Base-by-base conservation (phyloP, 2,329 filamentous ascomycete species). In the Phaeosphaeria sp. region DNA sequence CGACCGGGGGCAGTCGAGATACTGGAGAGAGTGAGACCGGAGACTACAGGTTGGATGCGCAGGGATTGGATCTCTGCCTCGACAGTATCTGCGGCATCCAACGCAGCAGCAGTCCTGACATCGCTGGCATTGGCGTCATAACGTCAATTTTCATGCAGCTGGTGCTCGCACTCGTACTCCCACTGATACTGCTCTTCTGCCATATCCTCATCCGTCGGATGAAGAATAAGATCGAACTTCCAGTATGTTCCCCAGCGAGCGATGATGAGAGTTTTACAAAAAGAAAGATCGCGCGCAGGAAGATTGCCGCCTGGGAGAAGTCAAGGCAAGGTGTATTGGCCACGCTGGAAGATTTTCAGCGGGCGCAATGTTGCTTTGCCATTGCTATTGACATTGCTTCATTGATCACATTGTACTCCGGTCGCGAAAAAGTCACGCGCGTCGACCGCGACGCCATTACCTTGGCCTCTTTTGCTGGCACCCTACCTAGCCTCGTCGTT, bases 291-390 rank as follows among this genome's bases (percentile, higher is more conserved):
- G 30, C 13, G 30, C 30, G 30, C 13, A 36, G 11, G 33, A 51
- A 42, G 21, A 11, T 39, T 21, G 21, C 15, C 10, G 9, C 5
- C 10, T 23, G 23, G 25, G 36, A 43, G 39, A 20, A 20, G 22
- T 11, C 36, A 6, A 36, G 23, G 25, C 20, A 49, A 25, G 18
- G 46, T 7, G 23, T 51, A 3, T 11, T 50, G 4, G 23, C 36
- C 10, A 55, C 47, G 23, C 36, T 55, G 9, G 52, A 55, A 36
- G 52, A 55, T 6, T 55, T 55, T 46, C 52, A 55, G 13, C 46
- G 53, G 2, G 47, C 53, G 6, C 53, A 55, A 46, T 50, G 53
- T 21, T 55, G 53, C 47, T 55, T 55, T 30, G 53, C 46, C 10
- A 50, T 55, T 21, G 47, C 53, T 13, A 50, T 50, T 13, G 46